Evolutionary conservation across 208 protist species (phyloP), one percentile per base, ranked within the genome.

Genomic region (Wallacemonas sp.): DNA sequence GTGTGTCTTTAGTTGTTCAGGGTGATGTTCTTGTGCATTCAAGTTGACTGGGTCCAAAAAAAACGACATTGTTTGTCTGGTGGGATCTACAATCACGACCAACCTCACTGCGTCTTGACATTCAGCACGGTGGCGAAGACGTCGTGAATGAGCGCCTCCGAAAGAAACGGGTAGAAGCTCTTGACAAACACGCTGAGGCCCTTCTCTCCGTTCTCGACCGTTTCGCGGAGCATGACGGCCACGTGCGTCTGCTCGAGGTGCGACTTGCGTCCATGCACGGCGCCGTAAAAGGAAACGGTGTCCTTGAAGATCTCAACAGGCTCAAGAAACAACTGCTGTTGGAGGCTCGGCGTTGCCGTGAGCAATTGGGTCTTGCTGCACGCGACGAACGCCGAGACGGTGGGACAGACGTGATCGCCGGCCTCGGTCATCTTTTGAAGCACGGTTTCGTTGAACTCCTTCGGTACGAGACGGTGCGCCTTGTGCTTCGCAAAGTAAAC

Each of bases 301-400:
- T 95, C 86, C 41, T 81, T 88, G 70, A 92, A 88, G 1, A 90
- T 65, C 12, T 95, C 89, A 10, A 95, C 76, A 7, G 74, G 49
- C 12, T 31, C 42, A 4, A 95, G 65, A 16, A 67, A 74, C 44
- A 95, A 59, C 29, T 77, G 68, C 28, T 64, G 44, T 31, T 79
- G 49, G 18, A 88, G 46, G 7, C 57, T 32, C 11, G 77, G 55
- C 31, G 83, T 55, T n/a, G 71, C 70, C 10, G 65, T 50, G 33
- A 73, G 65, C 46, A 89, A 67, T 22, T 64, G 57, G 18, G 64
- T 61, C 46, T 81, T 76, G 48, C 57, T 70, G 59, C 82, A 80
- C 29, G 81, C 67, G 36, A 92, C 52, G 50, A 91, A 88, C 25
- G 84, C 78, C 18, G 68, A 70, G 3, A 82, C 41, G 2, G 63